These are phyloP conservation scores for Talaromyces rugulosus DNA, from an alignment of 2,329 filamentous ascomycete species.

Conservation along the genomic window DNA sequence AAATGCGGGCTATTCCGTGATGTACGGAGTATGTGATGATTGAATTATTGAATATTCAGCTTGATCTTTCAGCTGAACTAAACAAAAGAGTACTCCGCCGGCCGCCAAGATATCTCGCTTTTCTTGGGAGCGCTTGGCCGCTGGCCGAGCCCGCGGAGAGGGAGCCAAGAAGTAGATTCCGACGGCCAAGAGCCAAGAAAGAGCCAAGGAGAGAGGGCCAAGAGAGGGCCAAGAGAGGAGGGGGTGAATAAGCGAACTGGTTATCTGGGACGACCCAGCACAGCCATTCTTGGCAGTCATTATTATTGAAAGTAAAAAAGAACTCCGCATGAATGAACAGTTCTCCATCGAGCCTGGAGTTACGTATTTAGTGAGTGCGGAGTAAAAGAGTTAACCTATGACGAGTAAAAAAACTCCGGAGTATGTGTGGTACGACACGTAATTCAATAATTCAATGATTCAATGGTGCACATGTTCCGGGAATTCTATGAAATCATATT, in stretches of 20 bases:
- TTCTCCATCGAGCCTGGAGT: not conserved
- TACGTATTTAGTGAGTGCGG: not conserved
- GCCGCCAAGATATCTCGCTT: conserved; percentile 5
- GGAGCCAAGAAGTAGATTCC: conserved; percentile 5
- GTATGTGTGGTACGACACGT: not conserved
- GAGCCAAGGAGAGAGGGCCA: not conserved
- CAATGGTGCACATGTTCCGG: not conserved
- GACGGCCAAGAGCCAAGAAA: not conserved
- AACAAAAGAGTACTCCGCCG: not conserved
- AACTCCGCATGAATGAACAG: not conserved
- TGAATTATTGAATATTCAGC: no score
- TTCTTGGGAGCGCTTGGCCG: conserved; percentile 8
- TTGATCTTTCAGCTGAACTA: no score
- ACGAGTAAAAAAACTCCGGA: not conserved
- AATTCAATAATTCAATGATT: not conserved
- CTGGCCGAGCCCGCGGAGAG: conserved; percentile 10
- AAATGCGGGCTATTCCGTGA: not conserved
- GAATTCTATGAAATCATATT: not conserved
- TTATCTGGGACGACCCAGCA: not conserved
- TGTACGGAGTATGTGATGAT: not conserved
- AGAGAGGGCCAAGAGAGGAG: not conserved
- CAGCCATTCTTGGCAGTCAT: not conserved
- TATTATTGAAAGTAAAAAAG: not conserved
- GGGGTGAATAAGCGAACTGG: no score
- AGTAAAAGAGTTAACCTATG: not conserved